Base-by-base conservation (phyloP, 2,329 filamentous ascomycete genomes). In the Chrysoporthe cubensis region DNA sequence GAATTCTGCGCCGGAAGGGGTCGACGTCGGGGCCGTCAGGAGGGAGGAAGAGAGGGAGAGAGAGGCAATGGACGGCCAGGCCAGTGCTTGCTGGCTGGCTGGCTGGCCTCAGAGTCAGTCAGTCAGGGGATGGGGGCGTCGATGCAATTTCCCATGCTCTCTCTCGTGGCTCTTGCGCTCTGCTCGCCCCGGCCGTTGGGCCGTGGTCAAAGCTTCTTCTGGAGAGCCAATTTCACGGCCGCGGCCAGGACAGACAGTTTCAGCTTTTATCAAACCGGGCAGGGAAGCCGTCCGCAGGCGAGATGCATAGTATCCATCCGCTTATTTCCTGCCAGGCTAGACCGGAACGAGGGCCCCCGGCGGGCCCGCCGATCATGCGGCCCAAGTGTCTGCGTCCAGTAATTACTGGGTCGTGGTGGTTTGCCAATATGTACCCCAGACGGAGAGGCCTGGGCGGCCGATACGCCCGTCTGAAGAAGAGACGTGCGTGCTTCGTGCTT, bases 191-290 rank as follows among this genome's bases (percentile, higher is more conserved):
- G 7, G 50, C 14, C 16, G 13, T 57, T 13, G 8, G 54, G 54
- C 34, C 32, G 2, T 57, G 54, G 54, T 57, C 54, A 18, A 57
- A 57, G 54, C 54, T 57, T 40, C 54, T 57, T 40, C 34, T 57
- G 54, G 54, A 16, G 54, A 9, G 34, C 34, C 54, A 57, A 57
- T 57, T 16, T 57, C 54, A 18, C 54, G 54, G 13, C 54, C 16
- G 18, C 54, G 54, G 54, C 34, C 54, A 21, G 2, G 26, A 32
- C 34, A 57, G 14, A 57, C 54, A 57, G 54, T 57, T 57, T 57
- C 54, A 57, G 54, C 54, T 57, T 57, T 57, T 57, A 57, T 57
- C 54, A 57, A 57, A 21, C 54, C 54, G 18, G 18, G 34, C 54
- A 57, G 14, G 54, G 54, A 18, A 18, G 13, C 18, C 18, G 44